Evolutionary conservation across 2,329 filamentous ascomycete species (phyloP).

Genomic region (Aspergillus costaricaensis): DNA sequence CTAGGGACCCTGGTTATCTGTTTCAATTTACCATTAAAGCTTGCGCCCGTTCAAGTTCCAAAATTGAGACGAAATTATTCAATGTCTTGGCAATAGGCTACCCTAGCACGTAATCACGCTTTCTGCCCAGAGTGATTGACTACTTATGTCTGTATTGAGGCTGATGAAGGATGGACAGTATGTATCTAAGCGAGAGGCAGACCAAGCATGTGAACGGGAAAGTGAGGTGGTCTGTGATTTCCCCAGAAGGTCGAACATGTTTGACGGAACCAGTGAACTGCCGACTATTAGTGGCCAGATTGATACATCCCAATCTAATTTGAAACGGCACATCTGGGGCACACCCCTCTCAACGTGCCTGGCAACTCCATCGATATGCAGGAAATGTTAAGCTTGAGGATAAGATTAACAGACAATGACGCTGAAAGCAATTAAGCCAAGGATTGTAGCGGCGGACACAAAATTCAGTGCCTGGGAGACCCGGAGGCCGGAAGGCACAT

Average conservation of each 20-base stretch:
- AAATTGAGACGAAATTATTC: background rate
- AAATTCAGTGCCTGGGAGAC: conserved; percentile 1
- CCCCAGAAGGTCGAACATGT: background rate
- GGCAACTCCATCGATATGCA: background rate
- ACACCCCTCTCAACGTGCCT: background rate
- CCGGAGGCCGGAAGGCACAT: conserved; percentile 17
- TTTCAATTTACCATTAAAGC: background rate
- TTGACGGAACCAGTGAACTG: background rate
- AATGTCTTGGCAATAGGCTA: background rate
- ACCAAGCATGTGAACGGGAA: background rate
- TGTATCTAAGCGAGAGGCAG: background rate
- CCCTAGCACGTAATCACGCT: no score
- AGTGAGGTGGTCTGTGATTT: background rate
- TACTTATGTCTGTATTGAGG: no score
- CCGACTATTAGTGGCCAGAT: conserved; percentile 1
- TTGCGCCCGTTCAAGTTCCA: background rate
- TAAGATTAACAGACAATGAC: background rate
- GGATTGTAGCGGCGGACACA: background rate
- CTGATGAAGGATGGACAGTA: background rate
- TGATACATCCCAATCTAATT: background rate
- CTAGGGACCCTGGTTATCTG: background rate
- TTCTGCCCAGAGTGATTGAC: no score
- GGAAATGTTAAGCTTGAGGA: background rate
- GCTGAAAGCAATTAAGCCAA: background rate
- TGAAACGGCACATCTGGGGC: background rate